Evolutionary conservation across 192 early-diverging fungal genomes (phyloP).

Genomic region (Coemansia sp.): DNA sequence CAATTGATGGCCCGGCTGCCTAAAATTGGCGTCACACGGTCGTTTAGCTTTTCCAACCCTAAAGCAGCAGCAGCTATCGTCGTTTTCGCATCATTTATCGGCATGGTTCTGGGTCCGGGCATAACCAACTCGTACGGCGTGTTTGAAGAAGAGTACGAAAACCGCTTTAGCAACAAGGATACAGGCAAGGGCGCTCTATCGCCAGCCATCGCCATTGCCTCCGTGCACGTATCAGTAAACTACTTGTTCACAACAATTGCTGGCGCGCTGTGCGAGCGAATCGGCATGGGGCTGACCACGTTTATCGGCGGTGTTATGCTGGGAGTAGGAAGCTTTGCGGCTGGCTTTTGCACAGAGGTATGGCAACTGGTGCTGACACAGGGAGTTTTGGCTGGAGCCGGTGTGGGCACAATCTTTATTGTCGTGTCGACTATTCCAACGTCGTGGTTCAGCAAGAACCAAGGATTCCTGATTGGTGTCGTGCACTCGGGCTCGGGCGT

Average conservation of each 20-base stretch:
- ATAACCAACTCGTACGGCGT: conserved; percentile 53
- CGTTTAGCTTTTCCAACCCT: conserved; percentile 40
- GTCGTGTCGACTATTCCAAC: conserved; percentile 53
- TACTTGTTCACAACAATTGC: conserved; percentile 53
- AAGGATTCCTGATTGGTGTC: conserved; percentile 51
- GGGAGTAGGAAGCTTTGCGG: conserved; percentile 31
- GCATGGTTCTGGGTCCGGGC: conserved; percentile 49
- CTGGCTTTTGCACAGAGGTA: conserved; percentile 52
- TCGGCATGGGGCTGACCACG: conserved; percentile 53
- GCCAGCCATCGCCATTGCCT: conserved; percentile 45
- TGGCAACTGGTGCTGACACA: conserved; percentile 53
- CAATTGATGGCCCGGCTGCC: conserved; percentile 23
- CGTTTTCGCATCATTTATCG: conserved; percentile 39
- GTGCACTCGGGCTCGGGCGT: conserved; percentile 54
- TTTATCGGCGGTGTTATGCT: conserved; percentile 43
- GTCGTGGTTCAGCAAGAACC: conserved; percentile 55
- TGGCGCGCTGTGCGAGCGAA: conserved; percentile 42
- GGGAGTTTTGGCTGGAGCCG: conserved; percentile 43
- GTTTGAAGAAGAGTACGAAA: conserved; percentile 53
- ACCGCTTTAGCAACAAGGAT: conserved; percentile 33
- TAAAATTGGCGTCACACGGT: conserved; percentile 36
- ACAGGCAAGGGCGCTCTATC: conserved; percentile 15
- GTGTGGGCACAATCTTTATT: conserved; percentile 51
- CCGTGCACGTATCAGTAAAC: conserved; percentile 43
- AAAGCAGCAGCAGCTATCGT: conserved; percentile 31